phyloP scores from a whole-genome alignment of 331 rosid genomes.

The Prunus yedoensis region DNA sequence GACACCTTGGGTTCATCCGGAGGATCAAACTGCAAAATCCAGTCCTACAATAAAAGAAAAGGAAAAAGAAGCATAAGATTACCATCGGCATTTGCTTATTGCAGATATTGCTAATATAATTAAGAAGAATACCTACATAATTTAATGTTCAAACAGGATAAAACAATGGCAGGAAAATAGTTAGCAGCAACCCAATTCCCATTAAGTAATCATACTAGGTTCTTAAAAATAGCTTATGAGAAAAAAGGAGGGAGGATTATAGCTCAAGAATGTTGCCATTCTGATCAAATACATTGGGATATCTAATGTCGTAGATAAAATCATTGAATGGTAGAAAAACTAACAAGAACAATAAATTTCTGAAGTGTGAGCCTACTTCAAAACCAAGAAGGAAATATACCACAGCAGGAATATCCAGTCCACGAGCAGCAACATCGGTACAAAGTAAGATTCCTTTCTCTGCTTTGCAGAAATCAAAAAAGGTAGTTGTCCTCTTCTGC shows the following conservation, averaged over 20 bases:
- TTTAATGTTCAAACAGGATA: not conserved
- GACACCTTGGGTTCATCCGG: constrained; percentile 97
- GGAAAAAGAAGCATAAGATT: not conserved
- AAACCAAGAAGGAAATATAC: constrained; percentile 39
- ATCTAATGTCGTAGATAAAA: not conserved
- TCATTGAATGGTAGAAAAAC: not conserved
- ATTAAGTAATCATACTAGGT: not conserved
- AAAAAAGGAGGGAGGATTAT: not conserved
- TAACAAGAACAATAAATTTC: not conserved
- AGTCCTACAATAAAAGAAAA: constrained; percentile 59
- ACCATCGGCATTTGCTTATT: not conserved
- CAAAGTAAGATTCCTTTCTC: constrained; percentile 88
- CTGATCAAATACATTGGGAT: not conserved
- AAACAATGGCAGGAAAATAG: not conserved
- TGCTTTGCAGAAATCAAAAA: constrained; percentile 76
- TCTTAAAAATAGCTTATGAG: not conserved
- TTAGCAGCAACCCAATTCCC: not conserved
- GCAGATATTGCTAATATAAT: not conserved
- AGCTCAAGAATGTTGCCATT: not conserved
- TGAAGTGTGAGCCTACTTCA: not conserved
- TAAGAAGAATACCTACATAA: not conserved
- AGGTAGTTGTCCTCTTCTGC: constrained; percentile 77
- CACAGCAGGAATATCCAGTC: constrained; percentile 92
- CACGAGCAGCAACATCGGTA: constrained; percentile 99
- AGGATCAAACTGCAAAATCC: constrained; percentile 98